Percentiles rank a stretch among this genome's conserved stretches.
Conservation (phyloP, 164 flowering plant species). For the Stephania yunnanensis region DNA sequence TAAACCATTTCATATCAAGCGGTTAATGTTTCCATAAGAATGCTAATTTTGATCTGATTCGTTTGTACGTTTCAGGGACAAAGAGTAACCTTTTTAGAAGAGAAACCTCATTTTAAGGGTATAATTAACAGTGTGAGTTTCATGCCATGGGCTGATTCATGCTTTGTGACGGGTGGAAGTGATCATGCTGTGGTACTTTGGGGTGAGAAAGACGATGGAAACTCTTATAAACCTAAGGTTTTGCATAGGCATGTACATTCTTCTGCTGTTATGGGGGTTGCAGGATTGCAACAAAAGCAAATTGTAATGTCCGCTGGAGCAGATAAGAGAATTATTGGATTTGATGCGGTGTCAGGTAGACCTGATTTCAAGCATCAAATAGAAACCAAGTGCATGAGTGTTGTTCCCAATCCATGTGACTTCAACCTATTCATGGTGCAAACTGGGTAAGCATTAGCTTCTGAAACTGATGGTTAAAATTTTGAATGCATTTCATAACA, state of each 20-base stretch:
- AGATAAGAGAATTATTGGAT: conserved; percentile 81
- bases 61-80: conserved; percentile 34
- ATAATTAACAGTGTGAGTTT: conserved; percentile 77
- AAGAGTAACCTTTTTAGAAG: conserved; percentile 62
- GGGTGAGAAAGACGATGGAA: conserved; percentile 52
- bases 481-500: background rate
- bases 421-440: conserved; percentile 94
- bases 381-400: conserved; percentile 91
- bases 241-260: conserved; percentile 75
- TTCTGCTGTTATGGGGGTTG: conserved; percentile 96
- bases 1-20: background rate
- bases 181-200: conserved; percentile 91
- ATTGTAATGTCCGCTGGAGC: conserved; percentile 76
- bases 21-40: background rate
- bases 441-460: conserved; percentile 49
- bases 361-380: conserved; percentile 68
- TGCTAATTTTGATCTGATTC: conserved; percentile 5
- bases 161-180: conserved; percentile 86
- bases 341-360: conserved; percentile 51
- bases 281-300: conserved; percentile 73
- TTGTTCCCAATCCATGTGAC: conserved; percentile 86
- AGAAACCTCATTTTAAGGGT: conserved; percentile 86
- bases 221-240: conserved; percentile 63
- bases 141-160: conserved; percentile 66
- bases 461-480: background rate